phyloP scores from a whole-genome alignment of 1,284 basidiomycete genomes.

The Fistulinella cinereoalba region DNA sequence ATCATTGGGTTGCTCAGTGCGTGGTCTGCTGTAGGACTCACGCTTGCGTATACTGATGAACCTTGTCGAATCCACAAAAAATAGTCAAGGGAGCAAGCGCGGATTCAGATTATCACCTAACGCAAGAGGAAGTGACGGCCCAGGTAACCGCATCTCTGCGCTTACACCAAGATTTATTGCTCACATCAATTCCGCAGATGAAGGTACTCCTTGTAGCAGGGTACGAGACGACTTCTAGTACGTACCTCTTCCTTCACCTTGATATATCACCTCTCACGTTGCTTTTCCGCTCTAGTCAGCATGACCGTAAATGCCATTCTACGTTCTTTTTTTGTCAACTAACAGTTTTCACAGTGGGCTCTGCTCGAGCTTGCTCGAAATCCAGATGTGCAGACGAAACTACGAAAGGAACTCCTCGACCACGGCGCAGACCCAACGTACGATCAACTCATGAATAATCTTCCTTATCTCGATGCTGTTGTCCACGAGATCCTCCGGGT shows the following conservation, averaged over 20 bases:
- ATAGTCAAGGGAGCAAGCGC: slow-evolving; percentile 37
- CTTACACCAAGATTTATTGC: background rate
- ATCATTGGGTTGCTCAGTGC: slow-evolving; percentile 39
- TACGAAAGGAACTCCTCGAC: slow-evolving; percentile 39
- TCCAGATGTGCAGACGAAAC: slow-evolving; percentile 30
- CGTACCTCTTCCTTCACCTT: slow-evolving; percentile 4
- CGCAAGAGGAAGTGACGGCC: slow-evolving; percentile 65
- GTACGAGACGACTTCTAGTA: slow-evolving; percentile 43
- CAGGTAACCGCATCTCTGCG: slow-evolving; percentile 35
- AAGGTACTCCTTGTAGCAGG: slow-evolving; percentile 39
- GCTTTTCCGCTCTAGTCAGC: slow-evolving; percentile 16
- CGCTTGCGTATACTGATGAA: background rate
- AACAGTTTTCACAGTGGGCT: slow-evolving; percentile 21
- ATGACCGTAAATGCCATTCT: slow-evolving; percentile 17
- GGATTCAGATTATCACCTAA: slow-evolving; percentile 46
- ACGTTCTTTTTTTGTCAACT: background rate
- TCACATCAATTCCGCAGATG: too few relatives aligned
- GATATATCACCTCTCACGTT: background rate
- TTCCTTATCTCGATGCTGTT: too few relatives aligned
- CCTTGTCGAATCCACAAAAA: background rate
- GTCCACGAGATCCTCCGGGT: too few relatives aligned
- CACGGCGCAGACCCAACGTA: slow-evolving; percentile 26
- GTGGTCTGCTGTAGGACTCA: background rate
- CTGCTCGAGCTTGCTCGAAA: slow-evolving; percentile 25
- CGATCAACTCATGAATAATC: slow-evolving; percentile 13